Base-by-base conservation (phyloP, 306 rosid species). In the Myrica gale region DNA sequence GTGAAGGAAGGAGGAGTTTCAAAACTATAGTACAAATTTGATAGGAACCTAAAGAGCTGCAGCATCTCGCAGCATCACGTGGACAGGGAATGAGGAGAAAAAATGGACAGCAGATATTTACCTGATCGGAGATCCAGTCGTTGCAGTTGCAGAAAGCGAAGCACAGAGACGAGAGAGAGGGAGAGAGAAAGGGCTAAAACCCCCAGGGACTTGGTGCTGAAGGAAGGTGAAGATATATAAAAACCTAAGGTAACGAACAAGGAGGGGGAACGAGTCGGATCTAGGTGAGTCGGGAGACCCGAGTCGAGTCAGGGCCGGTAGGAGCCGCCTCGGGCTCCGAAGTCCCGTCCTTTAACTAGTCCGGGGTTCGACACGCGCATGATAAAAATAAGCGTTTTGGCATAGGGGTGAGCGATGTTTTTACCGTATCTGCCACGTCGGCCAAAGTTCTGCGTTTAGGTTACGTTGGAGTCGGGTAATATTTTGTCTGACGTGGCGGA, bases 111-210 rank as follows among this genome's bases (percentile, higher is more conserved):
- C n/a, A 48, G 23, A 66, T 23, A 66, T 42, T 17, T 66, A 66
- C 70, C 70, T 66, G 70, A 66, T 66, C 48, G 48, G 70, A 66
- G 70, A 63, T 63, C 69, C 17, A 17, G 46, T 2, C 47, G 69
- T 63, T 16, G 46, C 45, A 48, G 53, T 2, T 0, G 3, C 37
- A 16, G 20, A 15, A 7, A 37, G 69, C 21, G n/a, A 3, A 56
- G 37, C 37, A 6, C 26, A 2, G 32, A 56, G 39, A 55, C 37
- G 61, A 19, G 26, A 21, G 48, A 17, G 48, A 63, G 21, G 39
- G 32, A 15, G 3, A 7, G 23, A 16, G 13, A 16, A 42, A 63
- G 69, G 21, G 69, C 69, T 41, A 63, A 63, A 63, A 63, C 69
- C 69, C 69, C 46, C 13, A 16, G 48, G 10, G 26, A 21, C 42